Evolutionary conservation across 768 basidiomycete species (phyloP), one percentile per base, ranked within the genome.

Genomic region (Melanogaster broomeanus): DNA sequence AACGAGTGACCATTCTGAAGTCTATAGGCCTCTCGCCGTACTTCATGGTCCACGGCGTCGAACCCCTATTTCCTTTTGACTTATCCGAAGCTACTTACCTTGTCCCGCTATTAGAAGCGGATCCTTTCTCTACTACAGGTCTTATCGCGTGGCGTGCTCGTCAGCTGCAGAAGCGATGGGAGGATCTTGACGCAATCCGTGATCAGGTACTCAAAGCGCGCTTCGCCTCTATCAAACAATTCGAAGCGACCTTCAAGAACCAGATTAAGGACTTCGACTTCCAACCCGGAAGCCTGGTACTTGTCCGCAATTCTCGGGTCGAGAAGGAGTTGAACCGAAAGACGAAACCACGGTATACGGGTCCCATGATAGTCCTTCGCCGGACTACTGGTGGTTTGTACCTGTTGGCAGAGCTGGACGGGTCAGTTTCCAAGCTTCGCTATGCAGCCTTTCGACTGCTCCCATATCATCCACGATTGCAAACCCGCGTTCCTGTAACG

Each of bases 41-140:
- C 5, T 56, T 56, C 34, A 45, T 51, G 16, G 42, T 44, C 1
- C 37, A 73, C 46, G 65, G 73, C 4, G 28, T 60, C 0, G 60
- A 71, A 13, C 65, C 67, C 0, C 41, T 73, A 0, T 61, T 73
- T 18, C 53, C 65, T 0, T 67, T 69, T 41, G 65, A 73, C 25
- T 25, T 72, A 0, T 15, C 55, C 0, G 66, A 75, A 30, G 49
- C 49, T 0, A 74, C 62, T 0, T 73, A 46, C 12, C 37, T 58
- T 2, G 1, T 55, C 0, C 45, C 49, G 3, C 4, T 16, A 2
- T 16, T 25, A 1, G 34, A 44, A 3, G 16, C 34, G 0, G 12
- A 27, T 4, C 13, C 16, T 4, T 16, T 44, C 1, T 8, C 24
- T 4, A 37, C 42, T 13, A 44, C 41, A 11, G 42, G 22, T 6